Base-by-base conservation (phyloP, 805 yeast genomes). In the Yamadazyma olivae region DNA sequence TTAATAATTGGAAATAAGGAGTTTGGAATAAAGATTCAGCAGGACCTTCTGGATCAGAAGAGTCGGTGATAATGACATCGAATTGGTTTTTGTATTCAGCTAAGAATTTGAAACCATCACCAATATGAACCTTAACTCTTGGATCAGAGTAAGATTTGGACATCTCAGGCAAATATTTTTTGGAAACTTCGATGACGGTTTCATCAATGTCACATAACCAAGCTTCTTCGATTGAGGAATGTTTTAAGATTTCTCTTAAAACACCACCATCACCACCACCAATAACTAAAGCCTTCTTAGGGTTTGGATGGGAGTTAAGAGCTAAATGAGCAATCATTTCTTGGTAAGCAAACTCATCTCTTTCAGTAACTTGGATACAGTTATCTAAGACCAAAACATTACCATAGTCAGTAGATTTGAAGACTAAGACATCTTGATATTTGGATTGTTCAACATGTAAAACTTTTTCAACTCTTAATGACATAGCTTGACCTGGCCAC, bases 201-300 rank as follows among this genome's bases (percentile, higher is more conserved):
- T 88, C 97, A 56, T 91, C 99, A 50, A 91, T 91, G 65, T 91
- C 99, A 64, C 95, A 89, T 48, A 91, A 73, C 68, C 85, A 77
- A 32, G 95, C 96, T 65, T 83, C 83, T 62, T 89, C 96, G 37
- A 91, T 87, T 42, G 76, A 61, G 35, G 76, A 80, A 66, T 91
- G 96, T 68, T 91, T 91, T 56, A 89, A 86, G 56, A 90, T 75
- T 67, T 91, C 98, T 67, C 98, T 80, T 54, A 91, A 75, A 35
- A 91, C 98, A 65, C 98, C 98, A 52, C 99, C 99, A 62, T 91
- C 99, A 56, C 99, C 99, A 47, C 99, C 99, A 41, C 99, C 99
- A 56, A 91, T 85, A 45, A 91, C 98, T 38, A 91, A 72, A 17
- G 95, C 97, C 53, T 75, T 82, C 74, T 86, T 87, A 40, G 98